Conservation (phyloP, 1,139 yeast genomes). For the Candida sanyaensis region DNA sequence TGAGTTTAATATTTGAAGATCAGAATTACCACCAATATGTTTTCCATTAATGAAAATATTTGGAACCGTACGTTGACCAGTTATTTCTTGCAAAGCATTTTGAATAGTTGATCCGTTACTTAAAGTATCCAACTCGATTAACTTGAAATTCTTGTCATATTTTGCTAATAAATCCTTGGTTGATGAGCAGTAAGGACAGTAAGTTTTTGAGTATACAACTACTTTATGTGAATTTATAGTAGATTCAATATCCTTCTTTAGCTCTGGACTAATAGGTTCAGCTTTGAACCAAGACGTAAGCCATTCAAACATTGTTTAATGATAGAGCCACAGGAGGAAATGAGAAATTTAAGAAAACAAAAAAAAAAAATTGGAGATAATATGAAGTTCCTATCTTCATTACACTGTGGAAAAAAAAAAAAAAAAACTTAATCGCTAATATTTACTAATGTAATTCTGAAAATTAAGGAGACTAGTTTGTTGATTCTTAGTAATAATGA, state of each 20-base stretch:
- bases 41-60: slow-evolving; percentile 79
- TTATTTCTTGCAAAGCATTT: slow-evolving; percentile 63
- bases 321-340: too few species aligned
- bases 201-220: slow-evolving; percentile 22
- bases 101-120: slow-evolving; percentile 48
- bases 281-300: slow-evolving; percentile 18
- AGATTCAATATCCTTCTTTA: slow-evolving; percentile 19
- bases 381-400: too few species aligned
- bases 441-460: too few species aligned
- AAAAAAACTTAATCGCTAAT: too few species aligned
- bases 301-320: slow-evolving; percentile 11
- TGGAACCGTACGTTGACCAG: slow-evolving; percentile 90
- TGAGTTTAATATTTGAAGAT: slow-evolving; percentile 56
- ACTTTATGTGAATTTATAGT: slow-evolving; percentile 20
- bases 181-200: slow-evolving; percentile 30
- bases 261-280: slow-evolving; percentile 20
- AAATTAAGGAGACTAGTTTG: too few species aligned
- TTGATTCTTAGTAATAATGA: too few species aligned
- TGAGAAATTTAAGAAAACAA: too few species aligned
- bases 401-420: too few species aligned
- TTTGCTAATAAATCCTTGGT: slow-evolving; percentile 23
- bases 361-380: too few species aligned
- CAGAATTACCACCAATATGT: slow-evolving; percentile 90
- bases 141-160: slow-evolving; percentile 18
- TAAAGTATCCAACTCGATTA: slow-evolving; percentile 25